These are phyloP conservation scores for Myrica gale DNA, from an alignment of 306 rosid genomes.

Conservation along the genomic window DNA sequence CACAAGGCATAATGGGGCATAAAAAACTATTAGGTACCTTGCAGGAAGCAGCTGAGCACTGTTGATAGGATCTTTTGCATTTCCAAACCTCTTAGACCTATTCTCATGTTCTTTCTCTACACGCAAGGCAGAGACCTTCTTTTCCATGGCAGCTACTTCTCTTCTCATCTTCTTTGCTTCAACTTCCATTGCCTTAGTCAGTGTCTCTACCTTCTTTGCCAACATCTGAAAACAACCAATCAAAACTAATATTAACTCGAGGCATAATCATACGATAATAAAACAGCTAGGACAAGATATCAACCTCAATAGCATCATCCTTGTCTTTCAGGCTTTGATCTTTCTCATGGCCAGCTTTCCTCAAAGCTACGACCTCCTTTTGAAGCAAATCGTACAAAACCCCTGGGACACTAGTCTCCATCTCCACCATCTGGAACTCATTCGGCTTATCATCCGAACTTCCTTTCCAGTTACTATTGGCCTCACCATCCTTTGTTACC, in stretches of 20 bases:
- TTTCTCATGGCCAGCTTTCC: slow-evolving; percentile 93
- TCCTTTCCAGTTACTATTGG: slow-evolving; percentile 63
- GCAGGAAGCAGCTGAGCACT: slow-evolving; percentile 85
- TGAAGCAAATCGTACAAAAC: slow-evolving; percentile 86
- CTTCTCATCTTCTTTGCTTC: slow-evolving; percentile 99
- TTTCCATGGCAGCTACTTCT: slow-evolving; percentile 97
- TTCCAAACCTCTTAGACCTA: slow-evolving; percentile 79
- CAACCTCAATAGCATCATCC: slow-evolving; percentile 96
- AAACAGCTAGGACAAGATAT: slow-evolving; percentile 24
- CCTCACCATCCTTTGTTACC: slow-evolving; percentile 56
- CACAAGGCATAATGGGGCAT: slow-evolving; percentile 13
- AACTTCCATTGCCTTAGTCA: slow-evolving; percentile 99
- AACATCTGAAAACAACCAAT: slow-evolving; percentile 60
- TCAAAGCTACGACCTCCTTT: slow-evolving; percentile 88
- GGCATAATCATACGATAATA: slow-evolving; percentile 3
- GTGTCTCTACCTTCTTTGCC: slow-evolving; percentile 96
- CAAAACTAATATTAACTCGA: slow-evolving; percentile 25
- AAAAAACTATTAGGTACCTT: slow-evolving; percentile 51
- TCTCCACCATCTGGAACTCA: slow-evolving; percentile 60
- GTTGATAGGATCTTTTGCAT: slow-evolving; percentile 62
- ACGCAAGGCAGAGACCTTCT: slow-evolving; percentile 99
- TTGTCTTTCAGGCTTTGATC: slow-evolving; percentile 97
- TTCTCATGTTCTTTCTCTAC: slow-evolving; percentile 89
- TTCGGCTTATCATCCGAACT: slow-evolving; percentile 73
- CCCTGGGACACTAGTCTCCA: slow-evolving; percentile 81